Evolutionary conservation across 1,284 basidiomycete genomes (phyloP), one percentile per base, ranked within the genome.

Genomic region (Cutaneotrichosporon arboriforme): DNA sequence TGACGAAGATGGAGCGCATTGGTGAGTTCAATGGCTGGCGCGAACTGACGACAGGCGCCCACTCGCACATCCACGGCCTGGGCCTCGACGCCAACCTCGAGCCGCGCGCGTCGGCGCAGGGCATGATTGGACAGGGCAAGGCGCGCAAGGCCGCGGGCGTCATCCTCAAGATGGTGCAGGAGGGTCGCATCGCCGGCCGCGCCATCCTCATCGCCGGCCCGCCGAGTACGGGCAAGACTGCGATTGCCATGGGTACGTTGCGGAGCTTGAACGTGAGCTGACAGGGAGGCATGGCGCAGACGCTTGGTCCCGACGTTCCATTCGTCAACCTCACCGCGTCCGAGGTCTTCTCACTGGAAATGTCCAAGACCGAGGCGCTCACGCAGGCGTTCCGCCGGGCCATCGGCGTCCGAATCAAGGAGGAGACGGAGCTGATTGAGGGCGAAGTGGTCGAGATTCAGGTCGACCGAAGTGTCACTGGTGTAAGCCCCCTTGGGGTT

Each of bases 371-470:
- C 1, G 96, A 98, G 73, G 92, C 93, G 31, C 81, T 98, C 59
- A 97, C 91, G 2, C 94, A 98, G 75, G 91, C 93, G 0, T 91
- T 98, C 77, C 81, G 93, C 65, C 80, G 92, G 64, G 91, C 90
- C 65, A 97, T 97, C 68, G 94, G 94, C 33, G 91, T 98, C 0
- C 81, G 93, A 47, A 97, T 98, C 72, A 94, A 90, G 73, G 94
- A 98, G 73, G 94, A 98, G 78, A 90, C 89, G 3, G 94, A 98
- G 72, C 83, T 97, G 43, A 93, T 98, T 59, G 91, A 97, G 73
- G 94, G 96, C 55, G 96, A 98, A 74, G 91, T 98, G 1, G 92
- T 98, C 10, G 94, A 99, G 76, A 93, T 98, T 64, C 92, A 97
- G 74, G 94, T 98, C 64, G 93, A 98, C 79, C 81, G 94, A 43